Evolutionary conservation across 495 filamentous ascomycete genomes (phyloP), one percentile per base, ranked within the genome.

Genomic region (Endocarpon pusillum): DNA sequence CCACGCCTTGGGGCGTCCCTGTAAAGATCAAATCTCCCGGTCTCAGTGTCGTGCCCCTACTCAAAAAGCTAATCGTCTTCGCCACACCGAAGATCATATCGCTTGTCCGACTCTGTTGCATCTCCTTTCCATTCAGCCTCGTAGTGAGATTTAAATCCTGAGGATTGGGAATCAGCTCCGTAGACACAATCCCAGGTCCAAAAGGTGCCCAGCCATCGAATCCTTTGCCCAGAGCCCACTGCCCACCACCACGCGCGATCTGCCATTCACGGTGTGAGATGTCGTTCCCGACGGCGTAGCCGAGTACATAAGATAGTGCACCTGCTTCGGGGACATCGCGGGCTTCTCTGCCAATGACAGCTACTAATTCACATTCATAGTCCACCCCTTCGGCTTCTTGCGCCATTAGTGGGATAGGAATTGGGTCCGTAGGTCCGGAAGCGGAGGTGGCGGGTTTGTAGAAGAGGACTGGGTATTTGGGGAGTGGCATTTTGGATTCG

Each of bases 131-230:
- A 51, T 91, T 91, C 22, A 89, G 42, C 39, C 67, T 73, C 1
- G 76, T 81, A 27, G 52, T 55, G 29, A 87, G 83, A 19, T 55
- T 58, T 36, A 85, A 52, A 12, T 52, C 58, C 51, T 82, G 77
- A 0, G 81, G 81, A 40, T n/a, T n/a, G 21, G 58, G 49, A 42
- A 89, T 77, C 38, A 84, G 26, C n/a, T 52, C 54, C 33, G 59
- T 55, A 22, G 67, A 72, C 15, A 84, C 78, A 42, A 89, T 83
- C 0, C 78, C 81, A 10, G 83, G 83, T 2, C 83, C 83, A 43
- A 69, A 78, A 0, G 82, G 83, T n/a, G 81, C 82, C 81, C 81
- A 89, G 28, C 78, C 77, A 55, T 92, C 82, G 45, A 84, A 89
- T 2, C 81, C 76, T 51, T 92, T 92, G 1, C 82, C 82, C 3